Percentiles rank a stretch among this genome's conserved stretches.
These are phyloP conservation scores for Arachnomyces sp. DNA, from an alignment of 2,329 filamentous ascomycete genomes.

Conservation along the genomic window DNA sequence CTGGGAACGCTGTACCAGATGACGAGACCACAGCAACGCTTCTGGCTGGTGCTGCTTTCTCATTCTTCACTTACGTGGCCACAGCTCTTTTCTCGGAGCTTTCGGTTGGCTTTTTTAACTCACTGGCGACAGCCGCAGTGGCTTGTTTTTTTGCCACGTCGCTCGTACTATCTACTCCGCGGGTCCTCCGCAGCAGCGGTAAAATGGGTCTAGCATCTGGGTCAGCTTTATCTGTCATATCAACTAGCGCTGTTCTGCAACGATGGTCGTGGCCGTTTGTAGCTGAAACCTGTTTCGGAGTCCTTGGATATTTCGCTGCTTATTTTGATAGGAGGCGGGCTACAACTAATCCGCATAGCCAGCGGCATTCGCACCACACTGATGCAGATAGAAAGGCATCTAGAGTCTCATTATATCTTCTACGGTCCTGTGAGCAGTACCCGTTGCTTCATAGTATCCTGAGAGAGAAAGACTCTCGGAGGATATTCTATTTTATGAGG, in stretches of 20 bases:
- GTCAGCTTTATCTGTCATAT: not conserved
- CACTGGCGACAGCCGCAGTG: not conserved
- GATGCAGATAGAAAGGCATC: conserved; percentile 50
- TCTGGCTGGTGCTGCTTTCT: conserved; percentile 4
- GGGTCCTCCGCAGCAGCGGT: not conserved
- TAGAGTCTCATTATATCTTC: conserved; percentile 61
- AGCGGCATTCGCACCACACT: conserved; percentile 28
- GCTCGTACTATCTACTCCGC: not conserved
- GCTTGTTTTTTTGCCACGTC: not conserved
- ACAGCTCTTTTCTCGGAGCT: conserved; percentile 13
- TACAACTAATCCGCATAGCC: conserved; percentile 26
- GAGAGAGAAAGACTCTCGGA: conserved; percentile 81
- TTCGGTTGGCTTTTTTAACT: not conserved
- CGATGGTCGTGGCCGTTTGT: not conserved
- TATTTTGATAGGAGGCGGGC: conserved; percentile 25
- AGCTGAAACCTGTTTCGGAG: conserved; percentile 13
- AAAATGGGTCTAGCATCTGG: conserved; percentile 1
- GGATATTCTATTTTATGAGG: conserved; percentile 97
- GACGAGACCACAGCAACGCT: not conserved
- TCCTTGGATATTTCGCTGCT: conserved; percentile 24
- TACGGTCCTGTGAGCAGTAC: conserved; percentile 62
- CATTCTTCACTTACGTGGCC: conserved; percentile 19
- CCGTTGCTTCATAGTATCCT: conserved; percentile 80
- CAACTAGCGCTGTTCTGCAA: not conserved
- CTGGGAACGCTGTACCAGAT: conserved; percentile 30